These are phyloP conservation scores for Melanogaster broomeanus DNA, from an alignment of 768 basidiomycete genomes.

Conservation along the genomic window DNA sequence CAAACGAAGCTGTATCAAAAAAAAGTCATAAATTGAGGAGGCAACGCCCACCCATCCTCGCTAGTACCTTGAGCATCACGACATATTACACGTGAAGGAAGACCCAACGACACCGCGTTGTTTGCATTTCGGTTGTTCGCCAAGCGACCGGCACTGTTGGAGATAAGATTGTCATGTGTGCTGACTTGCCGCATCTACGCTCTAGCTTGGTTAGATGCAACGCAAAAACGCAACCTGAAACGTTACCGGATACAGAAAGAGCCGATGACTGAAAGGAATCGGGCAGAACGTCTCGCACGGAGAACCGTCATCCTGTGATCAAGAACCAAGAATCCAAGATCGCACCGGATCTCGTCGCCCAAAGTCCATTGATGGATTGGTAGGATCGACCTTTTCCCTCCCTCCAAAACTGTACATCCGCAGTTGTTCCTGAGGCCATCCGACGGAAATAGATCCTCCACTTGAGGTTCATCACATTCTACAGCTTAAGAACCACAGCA, in stretches of 20 bases:
- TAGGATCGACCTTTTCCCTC: conserved; percentile 19
- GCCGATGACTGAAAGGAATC: background rate
- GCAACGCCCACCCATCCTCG: conserved; percentile 30
- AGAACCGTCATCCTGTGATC: conserved; percentile 14
- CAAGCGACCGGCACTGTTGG: conserved; percentile 10
- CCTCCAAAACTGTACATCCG: conserved; percentile 13
- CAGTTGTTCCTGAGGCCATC: background rate
- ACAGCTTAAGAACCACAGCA: conserved; percentile 12
- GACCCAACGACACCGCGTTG: conserved; percentile 32
- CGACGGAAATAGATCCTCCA: conserved; percentile 4
- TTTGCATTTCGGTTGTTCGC: conserved; percentile 23
- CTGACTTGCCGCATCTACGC: conserved; percentile 10
- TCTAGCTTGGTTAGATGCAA: conserved; percentile 22
- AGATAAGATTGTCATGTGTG: conserved; percentile 22
- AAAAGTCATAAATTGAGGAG: conserved; percentile 26
- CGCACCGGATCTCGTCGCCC: conserved; percentile 18
- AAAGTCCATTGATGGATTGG: conserved; percentile 13
- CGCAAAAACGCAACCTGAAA: conserved; percentile 14
- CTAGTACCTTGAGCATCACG: conserved; percentile 29
- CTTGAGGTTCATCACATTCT: conserved; percentile 5
- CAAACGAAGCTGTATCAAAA: conserved; percentile 23
- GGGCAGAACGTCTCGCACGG: background rate
- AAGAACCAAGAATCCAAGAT: no score
- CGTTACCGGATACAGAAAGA: conserved; percentile 10
- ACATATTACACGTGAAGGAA: conserved; percentile 28